Evolutionary conservation across 2,329 filamentous ascomycete species (phyloP), one percentile per base, ranked within the genome.

Genomic region (Tolypocladium ophioglossoides): DNA sequence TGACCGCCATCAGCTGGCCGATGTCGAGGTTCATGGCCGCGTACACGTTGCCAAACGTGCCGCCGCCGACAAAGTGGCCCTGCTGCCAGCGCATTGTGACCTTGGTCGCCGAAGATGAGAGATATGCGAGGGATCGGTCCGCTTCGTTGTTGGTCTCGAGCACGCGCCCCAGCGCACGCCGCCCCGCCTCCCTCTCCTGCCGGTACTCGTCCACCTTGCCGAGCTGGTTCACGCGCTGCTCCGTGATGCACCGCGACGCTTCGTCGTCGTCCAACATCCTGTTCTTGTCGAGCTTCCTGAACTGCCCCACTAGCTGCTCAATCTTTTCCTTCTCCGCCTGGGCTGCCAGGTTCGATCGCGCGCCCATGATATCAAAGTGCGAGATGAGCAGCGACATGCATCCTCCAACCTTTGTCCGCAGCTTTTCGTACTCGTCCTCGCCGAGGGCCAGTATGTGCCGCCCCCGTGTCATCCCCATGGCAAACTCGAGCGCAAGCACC

Each of bases 321-420:
- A 91, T 80, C 46, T 89, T 82, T 66, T 95, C 89, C 68, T 90
- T 91, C 72, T 99, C 94, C 2, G 91, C 90, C 71, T 96, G 91
- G 5, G 94, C 94, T 12, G 94, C 94, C 58, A 96, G 79, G 44
- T 86, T 96, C 8, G 91, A 96, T 64, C 92, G 84, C 30, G 94
- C 94, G 27, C 94, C 94, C 87, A 99, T 96, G 70, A 99, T 97
- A 69, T 99, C 94, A 64, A 99, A 99, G 70, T 99, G 94, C 11
- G 91, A 96, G 61, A 99, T 97, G 50, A 99, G 78, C 27, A 99
- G 79, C 22, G 90, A 91, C 94, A 99, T 99, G 70, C 94, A 99
- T 0, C 92, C 92, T 10, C 91, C 91, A 6, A 99, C 94, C 70
- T 96, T 97, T 55, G 83, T 78, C 47, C 92, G 83, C 58, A 99